These are phyloP conservation scores for Hemisphaericaspora subhashii DNA, from an alignment of 1,139 yeast species.

Conservation along the genomic window DNA sequence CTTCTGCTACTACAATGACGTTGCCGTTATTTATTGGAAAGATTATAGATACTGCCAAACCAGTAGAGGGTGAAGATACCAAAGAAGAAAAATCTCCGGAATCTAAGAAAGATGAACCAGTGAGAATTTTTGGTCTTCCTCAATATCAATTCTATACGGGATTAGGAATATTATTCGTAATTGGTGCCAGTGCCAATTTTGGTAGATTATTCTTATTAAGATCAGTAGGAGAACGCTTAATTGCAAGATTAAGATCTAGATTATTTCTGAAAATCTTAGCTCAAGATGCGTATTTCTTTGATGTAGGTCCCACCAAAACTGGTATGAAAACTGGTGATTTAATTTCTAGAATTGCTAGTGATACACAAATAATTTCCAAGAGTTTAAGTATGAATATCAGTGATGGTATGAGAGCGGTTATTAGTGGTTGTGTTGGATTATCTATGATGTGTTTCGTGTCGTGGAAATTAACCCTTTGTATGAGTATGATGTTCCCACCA, in stretches of 20 bases:
- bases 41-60: constrained; percentile 45
- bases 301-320: constrained; percentile 56
- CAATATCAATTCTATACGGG: constrained; percentile 36
- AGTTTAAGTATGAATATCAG: constrained; percentile 87
- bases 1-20: constrained; percentile 54
- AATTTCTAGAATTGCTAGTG: constrained; percentile 83
- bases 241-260: constrained; percentile 75
- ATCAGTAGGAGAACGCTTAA: constrained; percentile 80
- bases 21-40: constrained; percentile 84
- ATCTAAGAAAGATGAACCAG: constrained; percentile 41
- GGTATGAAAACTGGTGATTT: constrained; percentile 86
- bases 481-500: constrained; percentile 81
- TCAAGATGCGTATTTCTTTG: constrained; percentile 92
- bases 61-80: constrained; percentile 10
- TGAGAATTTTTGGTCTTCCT: constrained; percentile 31
- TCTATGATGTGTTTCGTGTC: constrained; percentile 92
- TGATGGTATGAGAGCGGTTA: constrained; percentile 81
- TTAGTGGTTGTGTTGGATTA: constrained; percentile 76
- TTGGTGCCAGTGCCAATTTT: constrained; percentile 78
- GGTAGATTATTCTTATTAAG: constrained; percentile 76
- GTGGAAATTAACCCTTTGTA: constrained; percentile 70
- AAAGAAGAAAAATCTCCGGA: constrained; percentile 4
- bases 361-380: constrained; percentile 85
- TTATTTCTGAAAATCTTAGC: constrained; percentile 74
- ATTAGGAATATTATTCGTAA: constrained; percentile 49